These are phyloP conservation scores for Fusarium nygamai DNA, from an alignment of 2,329 filamentous ascomycete species.

Conservation along the genomic window DNA sequence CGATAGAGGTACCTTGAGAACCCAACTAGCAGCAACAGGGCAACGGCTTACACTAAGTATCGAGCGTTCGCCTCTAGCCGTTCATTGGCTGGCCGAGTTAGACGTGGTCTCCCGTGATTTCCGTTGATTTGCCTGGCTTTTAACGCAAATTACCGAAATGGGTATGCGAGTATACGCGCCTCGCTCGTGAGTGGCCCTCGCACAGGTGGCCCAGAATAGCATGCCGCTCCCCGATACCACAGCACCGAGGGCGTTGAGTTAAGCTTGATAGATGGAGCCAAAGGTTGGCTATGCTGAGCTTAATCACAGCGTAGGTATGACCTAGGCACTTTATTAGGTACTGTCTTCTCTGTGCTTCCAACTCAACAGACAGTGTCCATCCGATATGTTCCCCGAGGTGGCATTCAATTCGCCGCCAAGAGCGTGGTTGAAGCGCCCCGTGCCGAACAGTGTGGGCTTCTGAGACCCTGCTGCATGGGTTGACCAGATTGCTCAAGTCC, in stretches of 20 bases:
- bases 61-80: neutral
- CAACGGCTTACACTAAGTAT: neutral
- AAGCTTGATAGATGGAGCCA: neutral
- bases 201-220: constrained; percentile 21
- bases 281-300: neutral
- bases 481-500: neutral
- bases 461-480: neutral
- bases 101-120: neutral
- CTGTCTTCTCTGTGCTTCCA: neutral
- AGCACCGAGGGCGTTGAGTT: neutral
- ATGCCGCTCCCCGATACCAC: neutral
- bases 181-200: constrained; percentile 12
- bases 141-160: constrained; percentile 2
- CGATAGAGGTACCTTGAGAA: neutral
- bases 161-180: neutral
- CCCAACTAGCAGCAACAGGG: neutral
- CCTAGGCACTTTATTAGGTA: neutral
- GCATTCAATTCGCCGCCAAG: constrained; percentile 22
- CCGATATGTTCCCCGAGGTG: neutral
- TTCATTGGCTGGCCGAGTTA: neutral
- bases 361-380: neutral
- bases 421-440: constrained; percentile 5
- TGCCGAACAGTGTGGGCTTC: constrained; percentile 1
- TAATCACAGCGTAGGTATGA: neutral
- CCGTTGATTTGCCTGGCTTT: constrained; percentile 1